Conservation (phyloP, 176 grass and related monocot genomes). For the Areca catechu region DNA sequence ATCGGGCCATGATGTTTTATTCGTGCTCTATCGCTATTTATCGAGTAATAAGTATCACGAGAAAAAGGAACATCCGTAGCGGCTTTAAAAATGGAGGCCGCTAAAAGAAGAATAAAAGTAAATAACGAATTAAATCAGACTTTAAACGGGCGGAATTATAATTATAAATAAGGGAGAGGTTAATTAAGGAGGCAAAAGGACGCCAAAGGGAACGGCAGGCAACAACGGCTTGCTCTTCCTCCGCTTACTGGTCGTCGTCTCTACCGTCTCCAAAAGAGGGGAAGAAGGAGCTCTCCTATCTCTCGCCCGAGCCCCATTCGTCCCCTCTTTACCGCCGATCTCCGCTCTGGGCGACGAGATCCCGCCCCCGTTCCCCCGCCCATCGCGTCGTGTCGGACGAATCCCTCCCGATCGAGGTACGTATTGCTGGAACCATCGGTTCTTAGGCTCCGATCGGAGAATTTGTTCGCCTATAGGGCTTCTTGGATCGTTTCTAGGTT, state of each 20-base stretch:
- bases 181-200: too few relatives aligned
- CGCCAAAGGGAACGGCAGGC: background rate
- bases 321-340: background rate
- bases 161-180: too few relatives aligned
- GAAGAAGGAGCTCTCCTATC: background rate
- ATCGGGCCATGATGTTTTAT: too few relatives aligned
- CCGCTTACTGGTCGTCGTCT: conserved; percentile 6
- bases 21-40: too few relatives aligned
- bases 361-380: background rate
- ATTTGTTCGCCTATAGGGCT: background rate
- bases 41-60: too few relatives aligned
- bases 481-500: background rate
- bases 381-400: background rate
- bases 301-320: background rate
- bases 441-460: background rate
- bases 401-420: conserved; percentile 16
- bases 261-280: conserved; percentile 1
- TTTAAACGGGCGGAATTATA: too few relatives aligned
- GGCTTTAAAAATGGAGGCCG: too few relatives aligned
- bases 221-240: conserved; percentile 1
- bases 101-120: too few relatives aligned
- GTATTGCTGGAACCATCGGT: background rate
- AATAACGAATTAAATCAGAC: too few relatives aligned
- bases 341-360: background rate
- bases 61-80: too few relatives aligned